Conservation (phyloP, 495 filamentous ascomycete species). For the Neurospora sp. region DNA sequence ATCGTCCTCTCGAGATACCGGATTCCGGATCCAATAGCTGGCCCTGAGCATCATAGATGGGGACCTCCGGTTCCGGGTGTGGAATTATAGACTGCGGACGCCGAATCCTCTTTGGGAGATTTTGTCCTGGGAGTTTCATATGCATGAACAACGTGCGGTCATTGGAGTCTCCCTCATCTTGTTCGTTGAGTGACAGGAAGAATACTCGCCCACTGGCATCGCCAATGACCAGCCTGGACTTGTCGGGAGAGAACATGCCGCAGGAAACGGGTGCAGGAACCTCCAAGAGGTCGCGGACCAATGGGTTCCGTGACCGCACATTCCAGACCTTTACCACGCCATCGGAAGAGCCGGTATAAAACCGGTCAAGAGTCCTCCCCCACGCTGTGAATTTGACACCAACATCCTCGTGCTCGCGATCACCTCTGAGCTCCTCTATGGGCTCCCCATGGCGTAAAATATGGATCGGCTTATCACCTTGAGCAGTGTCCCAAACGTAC, state of each 20-base stretch:
- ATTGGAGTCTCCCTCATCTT: constrained; percentile 15
- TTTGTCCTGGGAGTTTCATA: constrained; percentile 13
- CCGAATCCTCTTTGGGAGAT: constrained; percentile 13
- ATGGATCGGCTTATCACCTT: constrained; percentile 47
- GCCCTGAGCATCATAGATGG: constrained; percentile 14
- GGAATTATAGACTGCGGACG: constrained; percentile 32
- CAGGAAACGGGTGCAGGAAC: constrained; percentile 44
- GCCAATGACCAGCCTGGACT: constrained; percentile 60
- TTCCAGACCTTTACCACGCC: constrained; percentile 84
- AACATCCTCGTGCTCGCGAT: constrained; percentile 61
- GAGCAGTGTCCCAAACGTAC: constrained; percentile 77
- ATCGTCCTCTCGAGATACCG: constrained; percentile 11
- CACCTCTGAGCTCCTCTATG: constrained; percentile 49
- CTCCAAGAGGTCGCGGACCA: constrained; percentile 51
- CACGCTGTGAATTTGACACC: constrained; percentile 76
- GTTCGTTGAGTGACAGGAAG: constrained; percentile 45
- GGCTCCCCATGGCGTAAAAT: constrained; percentile 59
- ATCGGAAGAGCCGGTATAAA: constrained; percentile 89
- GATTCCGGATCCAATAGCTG: constrained; percentile 5
- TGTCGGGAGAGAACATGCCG: constrained; percentile 67
- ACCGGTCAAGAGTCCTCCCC: constrained; percentile 56
- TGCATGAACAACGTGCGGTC: constrained; percentile 7
- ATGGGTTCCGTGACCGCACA: constrained; percentile 43
- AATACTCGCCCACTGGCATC: constrained; percentile 67
- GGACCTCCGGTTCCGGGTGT: constrained; percentile 34